phyloP scores from a whole-genome alignment of 2,329 filamentous ascomycete genomes.

The Talaromyces islandicus region DNA sequence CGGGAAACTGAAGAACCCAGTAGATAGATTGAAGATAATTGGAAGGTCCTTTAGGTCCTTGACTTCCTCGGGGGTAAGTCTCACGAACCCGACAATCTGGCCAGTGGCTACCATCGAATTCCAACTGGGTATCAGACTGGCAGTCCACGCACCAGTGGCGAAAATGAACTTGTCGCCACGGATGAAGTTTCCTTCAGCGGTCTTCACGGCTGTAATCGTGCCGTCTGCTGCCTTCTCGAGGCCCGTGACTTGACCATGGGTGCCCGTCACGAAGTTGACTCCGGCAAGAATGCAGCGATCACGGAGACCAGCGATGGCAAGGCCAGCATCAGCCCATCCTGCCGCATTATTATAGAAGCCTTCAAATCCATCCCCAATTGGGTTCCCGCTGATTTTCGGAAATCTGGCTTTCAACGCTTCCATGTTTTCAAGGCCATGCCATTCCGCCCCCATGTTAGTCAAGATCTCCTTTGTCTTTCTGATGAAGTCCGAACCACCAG shows the following conservation, averaged over 20 bases:
- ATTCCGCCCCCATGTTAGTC: not conserved
- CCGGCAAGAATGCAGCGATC: conserved; percentile 19
- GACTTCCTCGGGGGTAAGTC: conserved; percentile 64
- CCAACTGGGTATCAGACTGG: conserved; percentile 64
- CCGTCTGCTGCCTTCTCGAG: conserved; percentile 26
- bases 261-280: conserved; percentile 20
- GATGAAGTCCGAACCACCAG: not conserved
- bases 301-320: conserved; percentile 16
- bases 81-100: conserved; percentile 69
- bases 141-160: conserved; percentile 79
- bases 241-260: conserved; percentile 25
- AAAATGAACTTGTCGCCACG: conserved; percentile 65
- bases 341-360: conserved; percentile 20
- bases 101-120: conserved; percentile 71
- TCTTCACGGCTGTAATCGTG: conserved; percentile 51
- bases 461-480: not conserved
- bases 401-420: not conserved
- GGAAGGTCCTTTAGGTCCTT: conserved; percentile 57
- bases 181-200: conserved; percentile 43
- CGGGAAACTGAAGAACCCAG: conserved; percentile 46
- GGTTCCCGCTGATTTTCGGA: not conserved
- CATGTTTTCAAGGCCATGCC: not conserved
- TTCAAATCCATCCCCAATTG: conserved; percentile 15
- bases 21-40: conserved; percentile 43
- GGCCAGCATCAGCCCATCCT: conserved; percentile 25